Evolutionary conservation across 2,329 filamentous ascomycete species (phyloP).

Genomic region (Microsporum canis): DNA sequence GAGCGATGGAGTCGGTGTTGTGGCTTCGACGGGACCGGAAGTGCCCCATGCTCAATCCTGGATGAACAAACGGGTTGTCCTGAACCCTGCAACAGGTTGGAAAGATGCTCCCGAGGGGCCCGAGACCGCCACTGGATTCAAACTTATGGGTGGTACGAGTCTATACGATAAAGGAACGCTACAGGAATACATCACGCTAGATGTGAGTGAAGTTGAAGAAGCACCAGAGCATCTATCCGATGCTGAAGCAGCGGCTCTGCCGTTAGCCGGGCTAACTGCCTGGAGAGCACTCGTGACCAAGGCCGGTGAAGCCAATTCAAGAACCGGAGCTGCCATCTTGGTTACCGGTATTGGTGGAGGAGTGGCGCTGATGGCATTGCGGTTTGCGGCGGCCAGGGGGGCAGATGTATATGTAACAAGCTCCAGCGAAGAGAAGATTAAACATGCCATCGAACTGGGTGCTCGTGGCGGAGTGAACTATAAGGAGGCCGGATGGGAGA

Average conservation of each 20-base stretch:
- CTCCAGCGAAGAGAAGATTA: constrained; percentile 62
- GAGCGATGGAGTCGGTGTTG: constrained; percentile 68
- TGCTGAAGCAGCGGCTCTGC: constrained; percentile 70
- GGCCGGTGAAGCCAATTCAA: constrained; percentile 45
- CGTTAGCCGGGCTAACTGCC: constrained; percentile 73
- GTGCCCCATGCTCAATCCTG: constrained; percentile 42
- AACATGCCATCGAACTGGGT: constrained; percentile 57
- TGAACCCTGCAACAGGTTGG: constrained; percentile 74
- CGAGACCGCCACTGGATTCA: constrained; percentile 24
- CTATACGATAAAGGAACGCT: constrained; percentile 56
- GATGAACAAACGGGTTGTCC: constrained; percentile 58
- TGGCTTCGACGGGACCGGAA: constrained; percentile 51
- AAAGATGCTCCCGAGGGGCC: constrained; percentile 58
- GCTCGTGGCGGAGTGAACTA: constrained; percentile 76
- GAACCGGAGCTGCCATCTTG: constrained; percentile 59
- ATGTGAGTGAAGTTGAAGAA: constrained; percentile 61
- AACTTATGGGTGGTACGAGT: constrained; percentile 46
- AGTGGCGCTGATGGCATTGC: constrained; percentile 69
- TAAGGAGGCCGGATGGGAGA: constrained; percentile 68
- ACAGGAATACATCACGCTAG: constrained; percentile 60
- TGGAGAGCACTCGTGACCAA: constrained; percentile 82
- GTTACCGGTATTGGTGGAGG: constrained; percentile 89
- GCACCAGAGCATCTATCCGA: constrained; percentile 61
- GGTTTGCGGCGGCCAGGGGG: constrained; percentile 65
- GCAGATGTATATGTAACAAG: constrained; percentile 74